Percentiles rank a stretch among this genome's conserved stretches.
phyloP scores from a whole-genome alignment of 2,329 filamentous ascomycete species.

The Colletotrichum cereale region DNA sequence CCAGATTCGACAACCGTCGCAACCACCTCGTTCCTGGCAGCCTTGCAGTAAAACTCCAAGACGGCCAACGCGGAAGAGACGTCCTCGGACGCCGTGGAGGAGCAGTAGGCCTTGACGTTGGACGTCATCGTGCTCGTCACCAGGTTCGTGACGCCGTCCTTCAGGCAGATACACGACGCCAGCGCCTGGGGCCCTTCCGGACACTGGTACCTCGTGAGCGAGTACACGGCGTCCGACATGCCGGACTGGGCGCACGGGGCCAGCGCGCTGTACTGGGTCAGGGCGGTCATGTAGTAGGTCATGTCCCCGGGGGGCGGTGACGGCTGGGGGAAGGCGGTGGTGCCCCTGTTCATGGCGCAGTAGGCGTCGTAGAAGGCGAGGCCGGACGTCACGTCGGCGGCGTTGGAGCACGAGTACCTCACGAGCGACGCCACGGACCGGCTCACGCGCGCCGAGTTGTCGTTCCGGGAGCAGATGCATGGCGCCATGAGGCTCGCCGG shows the following conservation, averaged over 20 bases:
- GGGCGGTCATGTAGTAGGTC: conserved; percentile 67
- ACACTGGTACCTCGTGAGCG: conserved; percentile 55
- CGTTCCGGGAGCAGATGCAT: conserved; percentile 65
- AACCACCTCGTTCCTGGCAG: conserved; percentile 57
- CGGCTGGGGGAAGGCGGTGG: conserved; percentile 60
- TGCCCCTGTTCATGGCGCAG: conserved; percentile 63
- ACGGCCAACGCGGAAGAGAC: conserved; percentile 61
- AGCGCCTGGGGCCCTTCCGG: conserved; percentile 61
- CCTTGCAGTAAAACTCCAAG: conserved; percentile 63
- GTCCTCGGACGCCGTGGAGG: conserved; percentile 57
- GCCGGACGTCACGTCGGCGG: conserved; percentile 61
- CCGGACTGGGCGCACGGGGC: conserved; percentile 59
- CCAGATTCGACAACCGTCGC: conserved; percentile 57
- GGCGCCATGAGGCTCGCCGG: conserved; percentile 59
- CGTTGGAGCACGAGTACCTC: conserved; percentile 59
- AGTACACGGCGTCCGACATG: conserved; percentile 56
- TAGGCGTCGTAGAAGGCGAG: conserved; percentile 65
- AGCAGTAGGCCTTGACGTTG: conserved; percentile 59
- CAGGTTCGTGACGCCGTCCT: conserved; percentile 58
- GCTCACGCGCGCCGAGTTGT: conserved; percentile 59
- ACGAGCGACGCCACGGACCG: conserved; percentile 58
- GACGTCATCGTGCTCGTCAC: conserved; percentile 60
- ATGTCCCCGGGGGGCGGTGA: conserved; percentile 65
- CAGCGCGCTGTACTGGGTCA: conserved; percentile 60
- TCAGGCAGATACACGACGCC: conserved; percentile 66